Conservation (phyloP, 208 protist species). For the Crithidia fasciculata region DNA sequence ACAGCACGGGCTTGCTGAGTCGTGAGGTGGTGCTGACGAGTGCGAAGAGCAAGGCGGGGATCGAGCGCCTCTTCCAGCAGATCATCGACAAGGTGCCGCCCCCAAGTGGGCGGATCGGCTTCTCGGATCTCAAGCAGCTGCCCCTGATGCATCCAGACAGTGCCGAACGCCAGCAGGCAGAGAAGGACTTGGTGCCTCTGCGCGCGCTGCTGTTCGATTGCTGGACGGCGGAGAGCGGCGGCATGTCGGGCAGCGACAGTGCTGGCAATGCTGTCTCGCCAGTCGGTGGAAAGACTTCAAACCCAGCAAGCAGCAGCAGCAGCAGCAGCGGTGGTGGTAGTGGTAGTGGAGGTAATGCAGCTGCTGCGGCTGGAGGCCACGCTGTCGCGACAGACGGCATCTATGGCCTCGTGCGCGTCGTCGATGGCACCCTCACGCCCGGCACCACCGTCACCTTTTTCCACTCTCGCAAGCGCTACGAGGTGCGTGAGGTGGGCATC, state of each 20-base stretch:
- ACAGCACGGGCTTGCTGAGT: conserved; percentile 85
- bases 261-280: background rate
- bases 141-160: conserved; percentile 69
- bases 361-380: conserved; percentile 17
- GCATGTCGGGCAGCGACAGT: conserved; percentile 58
- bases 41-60: conserved; percentile 91
- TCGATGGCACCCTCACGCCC: conserved; percentile 90
- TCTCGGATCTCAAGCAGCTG: conserved; percentile 84
- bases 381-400: conserved; percentile 48
- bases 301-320: conserved; percentile 1
- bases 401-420: conserved; percentile 85
- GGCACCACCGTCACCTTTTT: conserved; percentile 75
- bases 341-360: too few relatives aligned
- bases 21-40: conserved; percentile 90
- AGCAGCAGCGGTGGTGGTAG: background rate
- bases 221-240: conserved; percentile 93
- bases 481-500: conserved; percentile 94
- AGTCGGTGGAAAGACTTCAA: too few relatives aligned
- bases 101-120: conserved; percentile 49
- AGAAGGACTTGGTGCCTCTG: conserved; percentile 76
- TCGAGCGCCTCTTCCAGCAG: conserved; percentile 88
- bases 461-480: conserved; percentile 64
- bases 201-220: conserved; percentile 96
- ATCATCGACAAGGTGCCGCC: conserved; percentile 94
- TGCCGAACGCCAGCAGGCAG: conserved; percentile 50